Conservation (phyloP, 2,329 filamentous ascomycete species). For the Plectosphaerella cucumerina region DNA sequence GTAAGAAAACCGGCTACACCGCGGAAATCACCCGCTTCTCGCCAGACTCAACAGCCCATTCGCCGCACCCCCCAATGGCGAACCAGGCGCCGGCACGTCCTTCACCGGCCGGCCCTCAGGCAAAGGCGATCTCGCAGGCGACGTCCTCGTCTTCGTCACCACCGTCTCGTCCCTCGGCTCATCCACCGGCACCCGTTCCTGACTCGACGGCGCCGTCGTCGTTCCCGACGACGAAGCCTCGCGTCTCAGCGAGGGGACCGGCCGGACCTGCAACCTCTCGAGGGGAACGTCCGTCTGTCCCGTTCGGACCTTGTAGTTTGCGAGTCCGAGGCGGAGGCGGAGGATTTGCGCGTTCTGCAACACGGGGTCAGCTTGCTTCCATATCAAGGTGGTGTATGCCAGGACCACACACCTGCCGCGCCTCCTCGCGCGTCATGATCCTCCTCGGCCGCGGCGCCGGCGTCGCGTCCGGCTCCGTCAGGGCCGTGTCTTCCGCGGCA, state of each 20-base stretch:
- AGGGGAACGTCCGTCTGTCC: constrained; percentile 66
- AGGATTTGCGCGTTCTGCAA: constrained; percentile 60
- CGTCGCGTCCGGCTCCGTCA: constrained; percentile 43
- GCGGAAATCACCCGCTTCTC: constrained; percentile 11
- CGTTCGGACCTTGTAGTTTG: constrained; percentile 71
- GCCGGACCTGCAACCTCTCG: constrained; percentile 48
- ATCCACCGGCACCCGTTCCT: constrained; percentile 9
- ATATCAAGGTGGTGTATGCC: no score
- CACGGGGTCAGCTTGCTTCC: no score
- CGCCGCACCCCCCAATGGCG: constrained; percentile 44
- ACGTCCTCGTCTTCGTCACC: background rate
- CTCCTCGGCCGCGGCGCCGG: constrained; percentile 16
- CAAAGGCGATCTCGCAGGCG: background rate
- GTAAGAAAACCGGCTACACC: no score
- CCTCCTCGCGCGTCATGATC: constrained; percentile 46
- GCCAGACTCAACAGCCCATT: constrained; percentile 48
- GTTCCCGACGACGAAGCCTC: constrained; percentile 12
- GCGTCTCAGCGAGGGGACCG: constrained; percentile 13
- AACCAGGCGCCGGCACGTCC: constrained; percentile 37
- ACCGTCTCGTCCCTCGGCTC: constrained; percentile 8
- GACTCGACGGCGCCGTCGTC: constrained; percentile 14
- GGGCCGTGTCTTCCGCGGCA: constrained; percentile 27
- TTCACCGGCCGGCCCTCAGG: constrained; percentile 6
- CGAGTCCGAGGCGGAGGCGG: constrained; percentile 64
- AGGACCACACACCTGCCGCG: constrained; percentile 48